phyloP scores from a whole-genome alignment of 805 yeast species.

The Pichia phayaonensis region DNA sequence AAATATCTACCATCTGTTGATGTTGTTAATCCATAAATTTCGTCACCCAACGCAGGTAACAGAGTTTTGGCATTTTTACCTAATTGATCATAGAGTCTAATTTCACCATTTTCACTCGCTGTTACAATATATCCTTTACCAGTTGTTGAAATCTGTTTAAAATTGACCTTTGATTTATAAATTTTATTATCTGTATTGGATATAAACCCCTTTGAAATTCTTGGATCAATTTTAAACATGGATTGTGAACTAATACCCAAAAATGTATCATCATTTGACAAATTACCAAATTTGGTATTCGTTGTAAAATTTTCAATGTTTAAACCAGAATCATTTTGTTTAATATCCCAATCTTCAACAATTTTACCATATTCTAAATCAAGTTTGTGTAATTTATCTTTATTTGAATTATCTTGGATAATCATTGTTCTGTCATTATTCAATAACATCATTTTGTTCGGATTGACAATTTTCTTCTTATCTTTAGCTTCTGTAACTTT shows the following conservation, averaged over 20 bases:
- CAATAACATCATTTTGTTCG: constrained; percentile 68
- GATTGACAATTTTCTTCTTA: constrained; percentile 34
- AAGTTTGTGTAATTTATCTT: constrained; percentile 53
- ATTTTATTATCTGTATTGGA: constrained; percentile 48
- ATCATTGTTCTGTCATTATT: constrained; percentile 64
- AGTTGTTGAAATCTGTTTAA: constrained; percentile 62
- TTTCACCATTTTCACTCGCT: constrained; percentile 68
- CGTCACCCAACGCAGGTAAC: constrained; percentile 78
- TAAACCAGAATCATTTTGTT: constrained; percentile 26
- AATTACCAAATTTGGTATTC: constrained; percentile 62
- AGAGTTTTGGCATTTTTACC: constrained; percentile 74
- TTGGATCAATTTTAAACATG: constrained; percentile 74
- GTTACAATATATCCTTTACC: constrained; percentile 69
- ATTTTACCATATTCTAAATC: constrained; percentile 74
- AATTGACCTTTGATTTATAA: constrained; percentile 48
- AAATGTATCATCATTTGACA: constrained; percentile 66
- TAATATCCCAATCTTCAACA: constrained; percentile 77
- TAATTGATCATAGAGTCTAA: constrained; percentile 62
- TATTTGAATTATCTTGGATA: constrained; percentile 45
- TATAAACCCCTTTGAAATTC: constrained; percentile 49
- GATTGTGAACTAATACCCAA: constrained; percentile 61
- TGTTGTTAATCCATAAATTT: constrained; percentile 56
- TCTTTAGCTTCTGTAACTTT: constrained; percentile 48
- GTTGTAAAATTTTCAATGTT: constrained; percentile 60
- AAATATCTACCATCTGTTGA: constrained; percentile 79